Percentiles rank a stretch among this genome's conserved stretches.
Evolutionary conservation across 108 stramenopile genomes (phyloP).

Genomic region (Asterionellopsis glacialis): DNA sequence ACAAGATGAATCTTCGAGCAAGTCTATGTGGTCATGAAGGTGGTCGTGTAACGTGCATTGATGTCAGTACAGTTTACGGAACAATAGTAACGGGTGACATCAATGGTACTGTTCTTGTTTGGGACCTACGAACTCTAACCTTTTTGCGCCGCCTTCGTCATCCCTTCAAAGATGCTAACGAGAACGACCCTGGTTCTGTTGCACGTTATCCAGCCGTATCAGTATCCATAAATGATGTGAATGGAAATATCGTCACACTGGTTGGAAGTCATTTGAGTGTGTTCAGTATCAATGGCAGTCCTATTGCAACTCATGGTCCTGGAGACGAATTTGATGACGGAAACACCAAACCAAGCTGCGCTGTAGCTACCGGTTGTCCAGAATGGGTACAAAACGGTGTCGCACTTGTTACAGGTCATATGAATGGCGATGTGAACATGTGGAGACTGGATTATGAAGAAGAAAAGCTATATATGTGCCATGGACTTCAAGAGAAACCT

Average conservation of each 20-base stretch:
- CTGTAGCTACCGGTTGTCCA: slow-evolving; percentile 84
- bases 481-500: slow-evolving; percentile 60
- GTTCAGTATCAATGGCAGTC: slow-evolving; percentile 89
- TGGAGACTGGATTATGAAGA: slow-evolving; percentile 80
- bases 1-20: slow-evolving; percentile 70
- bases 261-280: slow-evolving; percentile 72
- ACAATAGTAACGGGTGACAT: slow-evolving; percentile 86
- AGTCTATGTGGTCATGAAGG: slow-evolving; percentile 88
- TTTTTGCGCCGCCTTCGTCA: slow-evolving; percentile 75
- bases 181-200: slow-evolving; percentile 14
- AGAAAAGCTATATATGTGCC: slow-evolving; percentile 39
- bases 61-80: slow-evolving; percentile 80
- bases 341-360: slow-evolving; percentile 57
- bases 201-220: slow-evolving; percentile 46
- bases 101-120: slow-evolving; percentile 84
- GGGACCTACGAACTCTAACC: slow-evolving; percentile 89
- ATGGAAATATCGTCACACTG: slow-evolving; percentile 86
- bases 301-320: slow-evolving; percentile 67
- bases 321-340: slow-evolving; percentile 38
- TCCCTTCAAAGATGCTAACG: slow-evolving; percentile 26
- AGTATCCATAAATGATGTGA: slow-evolving; percentile 86
- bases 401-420: slow-evolving; percentile 90
- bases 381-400: slow-evolving; percentile 93
- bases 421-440: slow-evolving; percentile 87
- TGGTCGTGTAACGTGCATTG: slow-evolving; percentile 82